phyloP scores from a whole-genome alignment of 495 filamentous ascomycete genomes.

The Xylaria palmicola region DNA sequence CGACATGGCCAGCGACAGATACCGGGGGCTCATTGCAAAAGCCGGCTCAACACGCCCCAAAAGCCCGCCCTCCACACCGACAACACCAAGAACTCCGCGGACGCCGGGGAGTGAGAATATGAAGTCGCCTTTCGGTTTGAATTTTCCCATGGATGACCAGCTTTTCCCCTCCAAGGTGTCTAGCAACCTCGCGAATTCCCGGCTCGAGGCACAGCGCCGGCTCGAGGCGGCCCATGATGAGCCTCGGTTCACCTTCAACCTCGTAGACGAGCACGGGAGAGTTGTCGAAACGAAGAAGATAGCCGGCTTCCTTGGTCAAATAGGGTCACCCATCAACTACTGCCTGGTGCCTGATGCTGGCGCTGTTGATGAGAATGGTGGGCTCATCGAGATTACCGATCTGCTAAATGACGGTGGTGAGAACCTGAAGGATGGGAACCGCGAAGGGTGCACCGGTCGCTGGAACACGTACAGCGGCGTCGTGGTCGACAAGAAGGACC shows the following conservation, averaged over 20 bases:
- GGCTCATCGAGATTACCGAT: conserved; percentile 54
- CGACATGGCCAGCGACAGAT: conserved; percentile 38
- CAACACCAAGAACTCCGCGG: conserved; percentile 26
- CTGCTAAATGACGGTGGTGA: conserved; percentile 47
- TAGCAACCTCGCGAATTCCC: conserved; percentile 49
- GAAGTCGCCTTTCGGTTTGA: conserved; percentile 24
- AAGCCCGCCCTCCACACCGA: conserved; percentile 24
- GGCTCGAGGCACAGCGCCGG: conserved; percentile 55
- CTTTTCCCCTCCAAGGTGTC: conserved; percentile 35
- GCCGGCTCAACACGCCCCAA: conserved; percentile 22
- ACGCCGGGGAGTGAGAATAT: conserved; percentile 20
- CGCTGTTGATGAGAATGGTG: conserved; percentile 54
- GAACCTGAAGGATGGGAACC: conserved; percentile 29
- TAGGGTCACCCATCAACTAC: conserved; percentile 59
- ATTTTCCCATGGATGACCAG: conserved; percentile 28
- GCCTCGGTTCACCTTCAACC: conserved; percentile 51
- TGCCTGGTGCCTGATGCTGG: conserved; percentile 56
- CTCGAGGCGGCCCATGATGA: conserved; percentile 54
- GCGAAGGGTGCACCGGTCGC: conserved; percentile 52
- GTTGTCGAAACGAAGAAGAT: conserved; percentile 48
- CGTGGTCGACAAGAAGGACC: conserved; percentile 34
- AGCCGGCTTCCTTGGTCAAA: conserved; percentile 57
- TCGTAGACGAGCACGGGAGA: conserved; percentile 53
- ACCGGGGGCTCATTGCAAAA: conserved; percentile 32
- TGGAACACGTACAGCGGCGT: conserved; percentile 51